A percentile compares a stretch with the other conserved stretches of the same genome.
phyloP scores from a whole-genome alignment of 805 yeast genomes.

The Lipomyces sp. region DNA sequence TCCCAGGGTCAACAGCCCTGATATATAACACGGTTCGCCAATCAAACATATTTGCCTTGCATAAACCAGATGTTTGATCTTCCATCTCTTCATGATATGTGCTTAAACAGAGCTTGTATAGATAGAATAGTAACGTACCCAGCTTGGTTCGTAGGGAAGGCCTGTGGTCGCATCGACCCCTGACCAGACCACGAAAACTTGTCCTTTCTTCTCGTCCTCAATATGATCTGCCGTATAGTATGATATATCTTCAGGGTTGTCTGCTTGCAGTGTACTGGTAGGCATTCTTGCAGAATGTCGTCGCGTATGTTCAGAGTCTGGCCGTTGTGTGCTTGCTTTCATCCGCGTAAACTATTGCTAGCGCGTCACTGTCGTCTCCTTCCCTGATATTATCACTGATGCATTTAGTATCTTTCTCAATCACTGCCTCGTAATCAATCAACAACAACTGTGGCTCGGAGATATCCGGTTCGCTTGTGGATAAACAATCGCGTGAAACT shows the following conservation, averaged over 20 bases:
- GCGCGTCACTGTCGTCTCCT: conserved; percentile 10
- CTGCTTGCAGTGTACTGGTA: neutral
- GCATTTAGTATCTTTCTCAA: neutral
- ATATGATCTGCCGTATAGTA: conserved; percentile 16
- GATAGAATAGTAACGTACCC: conserved; percentile 15
- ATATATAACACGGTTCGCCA: no score
- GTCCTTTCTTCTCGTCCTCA: conserved; percentile 8
- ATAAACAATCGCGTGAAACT: neutral
- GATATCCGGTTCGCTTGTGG: neutral
- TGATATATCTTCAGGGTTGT: neutral
- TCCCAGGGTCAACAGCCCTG: no score
- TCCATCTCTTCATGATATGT: conserved; percentile 2
- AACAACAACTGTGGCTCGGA: neutral
- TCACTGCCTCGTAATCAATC: neutral
- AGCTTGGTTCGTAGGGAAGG: conserved; percentile 16
- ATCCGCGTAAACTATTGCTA: neutral
- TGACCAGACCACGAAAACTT: conserved; percentile 17
- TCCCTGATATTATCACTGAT: neutral
- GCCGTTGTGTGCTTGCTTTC: neutral
- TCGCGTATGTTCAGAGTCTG: neutral
- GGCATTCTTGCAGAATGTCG: conserved; percentile 2
- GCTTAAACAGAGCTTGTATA: neutral
- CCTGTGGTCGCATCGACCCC: conserved; percentile 18
- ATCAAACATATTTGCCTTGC: no score
- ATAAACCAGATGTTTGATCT: neutral